Base-by-base conservation (phyloP, 495 filamentous ascomycete genomes). In the Venustampulla echinocandica region DNA sequence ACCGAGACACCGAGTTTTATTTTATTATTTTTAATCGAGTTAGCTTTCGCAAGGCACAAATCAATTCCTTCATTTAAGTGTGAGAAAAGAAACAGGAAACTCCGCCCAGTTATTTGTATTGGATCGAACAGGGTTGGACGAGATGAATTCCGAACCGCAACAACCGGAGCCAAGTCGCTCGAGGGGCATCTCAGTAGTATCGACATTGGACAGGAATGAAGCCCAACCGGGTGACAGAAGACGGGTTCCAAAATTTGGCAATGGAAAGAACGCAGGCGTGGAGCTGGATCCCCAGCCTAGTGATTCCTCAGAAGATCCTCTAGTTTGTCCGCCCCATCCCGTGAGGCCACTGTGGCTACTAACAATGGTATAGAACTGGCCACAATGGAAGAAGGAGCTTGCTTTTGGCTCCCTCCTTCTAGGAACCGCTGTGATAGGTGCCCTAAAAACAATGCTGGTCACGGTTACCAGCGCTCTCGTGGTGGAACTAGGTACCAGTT, bases 211-310 rank as follows among this genome's bases (percentile, higher is more conserved):
- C n/a, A 35, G 13, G 33, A 14, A 6, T 4, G 33, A 35, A 5
- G 18, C 11, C 11, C 33, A 15, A 14, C 33, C 33, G 13, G 33
- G 11, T 7, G 33, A 10, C 4, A 10, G 33, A 14, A 6, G 33
- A 14, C 33, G 11, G 33, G 18, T 14, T 5, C 5, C 11, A 35
- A 75, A 73, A 51, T 74, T 68, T 23, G 69, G 61, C 6, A 61
- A 53, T 47, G 69, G 70, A 5, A 73, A 64, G 39, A 50, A 64
- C 35, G 57, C 61, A 10, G 53, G 54, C 19, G 55, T 72, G 13
- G 70, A 73, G 50, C 54, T 75, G 35, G 68, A 68, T 3, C 71
- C 71, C 10, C 69, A 69, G 33, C 69, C 71, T 1, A 74, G 69
- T 38, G 64, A 69, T 30, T 62, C 70, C 37, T 64, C 57, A 7